A percentile compares a stretch with the other conserved stretches of the same genome.
phyloP scores from a whole-genome alignment of 345 rosid species.

The Boechera divaricarpa region DNA sequence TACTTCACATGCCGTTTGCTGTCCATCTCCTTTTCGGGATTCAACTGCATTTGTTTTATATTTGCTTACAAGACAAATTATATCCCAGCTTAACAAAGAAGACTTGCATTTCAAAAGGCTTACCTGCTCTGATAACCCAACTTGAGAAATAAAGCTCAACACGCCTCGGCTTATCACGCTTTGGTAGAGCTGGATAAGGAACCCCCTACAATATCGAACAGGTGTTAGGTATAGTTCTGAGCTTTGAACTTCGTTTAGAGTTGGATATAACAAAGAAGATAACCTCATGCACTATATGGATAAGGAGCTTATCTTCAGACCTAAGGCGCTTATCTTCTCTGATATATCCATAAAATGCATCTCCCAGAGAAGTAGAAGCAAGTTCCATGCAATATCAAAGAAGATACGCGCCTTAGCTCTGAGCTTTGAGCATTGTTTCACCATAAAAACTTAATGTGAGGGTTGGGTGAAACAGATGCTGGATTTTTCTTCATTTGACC shows the following conservation, averaged over 20 bases:
- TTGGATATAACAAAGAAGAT: neutral
- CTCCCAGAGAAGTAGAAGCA: neutral
- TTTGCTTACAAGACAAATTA: slow-evolving; percentile 3
- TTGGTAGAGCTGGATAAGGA: slow-evolving; percentile 68
- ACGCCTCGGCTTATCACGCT: slow-evolving; percentile 93
- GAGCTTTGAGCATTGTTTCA: neutral
- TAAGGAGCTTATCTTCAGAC: neutral
- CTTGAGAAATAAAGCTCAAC: slow-evolving; percentile 92
- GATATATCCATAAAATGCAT: slow-evolving; percentile 5
- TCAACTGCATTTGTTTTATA: slow-evolving; percentile 59
- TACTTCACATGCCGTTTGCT: slow-evolving; percentile 84
- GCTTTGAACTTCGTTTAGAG: neutral
- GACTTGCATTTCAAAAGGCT: slow-evolving; percentile 22
- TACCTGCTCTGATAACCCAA: slow-evolving; percentile 95
- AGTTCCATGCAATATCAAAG: neutral
- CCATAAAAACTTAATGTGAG: neutral
- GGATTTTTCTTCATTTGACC: neutral
- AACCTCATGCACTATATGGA: neutral
- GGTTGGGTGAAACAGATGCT: neutral
- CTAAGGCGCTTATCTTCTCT: neutral
- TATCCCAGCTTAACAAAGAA: neutral
- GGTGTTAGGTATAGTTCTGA: neutral
- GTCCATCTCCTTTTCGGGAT: slow-evolving; percentile 92
- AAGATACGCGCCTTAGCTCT: slow-evolving; percentile 3
- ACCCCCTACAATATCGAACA: slow-evolving; percentile 60